Conservation (phyloP, 2,329 filamentous ascomycete genomes). For the Colletotrichum lini region DNA sequence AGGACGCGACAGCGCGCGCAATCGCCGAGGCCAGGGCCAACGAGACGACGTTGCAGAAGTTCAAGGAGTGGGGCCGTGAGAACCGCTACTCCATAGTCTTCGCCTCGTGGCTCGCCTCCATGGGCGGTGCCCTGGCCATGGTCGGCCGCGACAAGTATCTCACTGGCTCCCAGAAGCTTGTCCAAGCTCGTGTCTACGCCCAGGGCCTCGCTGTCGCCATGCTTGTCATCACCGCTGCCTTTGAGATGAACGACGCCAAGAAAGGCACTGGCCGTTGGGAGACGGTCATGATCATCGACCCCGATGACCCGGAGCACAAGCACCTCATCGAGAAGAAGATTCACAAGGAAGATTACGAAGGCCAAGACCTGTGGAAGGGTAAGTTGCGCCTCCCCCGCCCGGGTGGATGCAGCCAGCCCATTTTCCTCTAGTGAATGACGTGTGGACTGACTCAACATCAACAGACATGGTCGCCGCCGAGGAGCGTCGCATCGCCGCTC, state of each 20-base stretch:
- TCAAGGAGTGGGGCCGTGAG: slow-evolving; percentile 80
- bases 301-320: slow-evolving; percentile 86
- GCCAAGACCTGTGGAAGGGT: slow-evolving; percentile 95
- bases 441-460: slow-evolving; percentile 41
- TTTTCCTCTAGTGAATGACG: neutral
- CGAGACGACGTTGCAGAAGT: slow-evolving; percentile 70
- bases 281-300: slow-evolving; percentile 85
- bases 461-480: slow-evolving; percentile 87
- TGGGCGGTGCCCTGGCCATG: slow-evolving; percentile 80
- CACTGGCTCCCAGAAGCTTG: slow-evolving; percentile 85
- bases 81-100: slow-evolving; percentile 92
- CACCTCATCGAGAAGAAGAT: slow-evolving; percentile 88
- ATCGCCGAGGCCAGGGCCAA: slow-evolving; percentile 68
- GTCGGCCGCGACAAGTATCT: slow-evolving; percentile 85
- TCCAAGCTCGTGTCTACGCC: slow-evolving; percentile 94
- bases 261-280: slow-evolving; percentile 85
- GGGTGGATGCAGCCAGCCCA: neutral
- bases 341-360: slow-evolving; percentile 88
- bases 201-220: slow-evolving; percentile 91
- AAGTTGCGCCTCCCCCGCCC: slow-evolving; percentile 49
- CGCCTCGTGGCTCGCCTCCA: slow-evolving; percentile 83
- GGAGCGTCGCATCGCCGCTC: slow-evolving; percentile 71
- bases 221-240: slow-evolving; percentile 83
- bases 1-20: slow-evolving; percentile 72
- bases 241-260: slow-evolving; percentile 85